Base-by-base conservation (phyloP, 176 grass and related monocot genomes). In the Aegilops umbellulata region DNA sequence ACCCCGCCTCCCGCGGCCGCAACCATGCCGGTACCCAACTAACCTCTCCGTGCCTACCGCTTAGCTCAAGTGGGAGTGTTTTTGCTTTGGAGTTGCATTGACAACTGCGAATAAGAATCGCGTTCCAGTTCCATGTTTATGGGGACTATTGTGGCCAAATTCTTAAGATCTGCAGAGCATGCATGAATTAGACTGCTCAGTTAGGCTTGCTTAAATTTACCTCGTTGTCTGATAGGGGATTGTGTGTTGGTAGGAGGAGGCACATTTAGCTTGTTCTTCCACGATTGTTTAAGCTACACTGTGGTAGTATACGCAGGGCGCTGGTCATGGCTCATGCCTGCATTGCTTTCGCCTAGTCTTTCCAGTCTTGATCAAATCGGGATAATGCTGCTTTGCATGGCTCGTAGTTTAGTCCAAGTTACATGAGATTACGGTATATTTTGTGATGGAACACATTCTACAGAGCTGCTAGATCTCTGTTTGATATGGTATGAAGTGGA, bases 1-100 rank as follows among this genome's bases (percentile, higher is more conserved):
- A 98, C 38, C 93, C 96, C 4, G 81, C 88, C 36, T 81, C 92
- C 75, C 88, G 93, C 74, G 86, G 80, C 31, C 88, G 81, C 38
- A 88, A 88, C 12, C 88, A 95, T 65, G 90, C 91, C 0, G 93
- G 96, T 98, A 89, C 57, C 32, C 25, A 42, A 81, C 73, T 70
- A 26, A 47, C 74, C 69, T 1, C 36, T 65, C 29, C 11, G 49
- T 78, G 23, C 31, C 44, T 67, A 68, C 31, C 60, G 34, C 82
- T 84, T 61, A n/a, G 55, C 84, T 90, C 17, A 36, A 83, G 20
- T 78, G 24, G 24, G 55, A 12, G 74, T 65, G 29, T 31, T 55
- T 69, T 60, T 79, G 10, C 42, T 65, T 78, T 34, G 19, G 19
- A 31, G 25, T 72, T 71, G 23, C 14, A 32, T 65, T 71, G 60